Conservation (phyloP, 2,329 filamentous ascomycete species). For the Canariomyces notabilis region DNA sequence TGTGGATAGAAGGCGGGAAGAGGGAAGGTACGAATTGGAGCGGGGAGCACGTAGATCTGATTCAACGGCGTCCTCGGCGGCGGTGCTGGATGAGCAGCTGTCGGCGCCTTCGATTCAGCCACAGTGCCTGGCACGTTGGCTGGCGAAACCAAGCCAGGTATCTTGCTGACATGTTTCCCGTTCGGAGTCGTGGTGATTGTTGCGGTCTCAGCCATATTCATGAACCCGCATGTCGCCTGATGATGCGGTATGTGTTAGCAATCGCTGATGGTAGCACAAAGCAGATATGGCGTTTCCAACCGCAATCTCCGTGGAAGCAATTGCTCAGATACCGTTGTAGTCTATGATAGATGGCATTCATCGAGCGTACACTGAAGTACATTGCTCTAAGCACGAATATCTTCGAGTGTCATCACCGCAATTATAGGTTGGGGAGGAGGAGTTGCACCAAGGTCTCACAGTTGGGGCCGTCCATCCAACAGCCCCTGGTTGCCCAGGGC, state of each 20-base stretch:
- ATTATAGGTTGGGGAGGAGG: slow-evolving; percentile 19
- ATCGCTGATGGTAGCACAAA: background rate
- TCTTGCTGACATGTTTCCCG: slow-evolving; percentile 3
- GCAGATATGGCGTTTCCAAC: background rate
- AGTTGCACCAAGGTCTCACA: slow-evolving; percentile 1
- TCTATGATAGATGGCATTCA: slow-evolving; percentile 67
- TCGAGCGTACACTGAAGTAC: slow-evolving; percentile 54
- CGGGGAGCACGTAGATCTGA: slow-evolving; percentile 75
- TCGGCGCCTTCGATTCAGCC: slow-evolving; percentile 12
- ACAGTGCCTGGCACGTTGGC: slow-evolving; percentile 3
- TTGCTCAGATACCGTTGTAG: slow-evolving; percentile 96
- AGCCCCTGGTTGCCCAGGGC: background rate
- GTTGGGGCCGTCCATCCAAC: too few species aligned
- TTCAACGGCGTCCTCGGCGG: slow-evolving; percentile 39
- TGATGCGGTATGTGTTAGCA: slow-evolving; percentile 17
- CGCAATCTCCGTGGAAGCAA: background rate
- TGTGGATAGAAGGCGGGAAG: slow-evolving; percentile 84
- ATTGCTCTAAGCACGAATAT: slow-evolving; percentile 51
- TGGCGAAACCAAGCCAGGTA: background rate
- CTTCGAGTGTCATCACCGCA: slow-evolving; percentile 58
- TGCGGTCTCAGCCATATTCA: slow-evolving; percentile 40
- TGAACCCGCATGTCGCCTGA: slow-evolving; percentile 45
- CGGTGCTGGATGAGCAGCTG: slow-evolving; percentile 12
- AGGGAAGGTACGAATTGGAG: slow-evolving; percentile 76
- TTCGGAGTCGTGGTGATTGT: slow-evolving; percentile 8